Base-by-base conservation (phyloP, 176 grass and related monocot genomes). In the Melocanna baccifera region DNA sequence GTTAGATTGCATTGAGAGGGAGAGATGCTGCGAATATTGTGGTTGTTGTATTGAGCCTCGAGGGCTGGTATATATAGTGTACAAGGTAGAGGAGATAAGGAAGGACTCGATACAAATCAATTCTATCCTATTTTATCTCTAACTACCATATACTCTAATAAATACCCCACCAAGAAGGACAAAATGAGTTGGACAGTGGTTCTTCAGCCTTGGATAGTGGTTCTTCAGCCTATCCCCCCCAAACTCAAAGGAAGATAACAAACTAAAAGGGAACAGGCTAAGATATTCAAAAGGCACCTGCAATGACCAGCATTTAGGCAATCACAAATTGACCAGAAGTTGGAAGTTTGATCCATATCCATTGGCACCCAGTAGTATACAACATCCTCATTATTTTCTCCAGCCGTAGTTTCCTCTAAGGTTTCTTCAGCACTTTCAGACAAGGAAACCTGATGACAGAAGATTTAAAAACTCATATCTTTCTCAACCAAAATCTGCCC, bases 321-420 rank as follows among this genome's bases (percentile, higher is more conserved):
- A 82, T 96, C 93, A 75, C 96, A 99, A 40, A 67, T 89, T 25
- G 91, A 96, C 96, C 96, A 99, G 69, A 99, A 96, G 68, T 94
- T 74, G 20, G 75, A 77, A 83, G 76, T 91, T 82, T 85, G 84
- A 71, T 83, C 84, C 29, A 65, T 71, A 73, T 85, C 88, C 77
- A 95, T 85, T 37, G 72, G 82, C 58, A 75, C 84, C 96, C 96
- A 96, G 86, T 92, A 99, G 89, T 89, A 96, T 71, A 99, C 73
- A 68, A 74, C 78, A 91, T 99, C 96, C 81, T 89, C 96, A 40
- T 78, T 78, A 82, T 87, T 94, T 89, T 93, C 73, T 71, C 43
- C 73, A 32, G 76, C 77, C 42, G 85, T 81, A 74, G 85, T 92
- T 25, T 74, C 58, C 91, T 96, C 96, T 48, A 99, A 81, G 45